A percentile compares a stretch with the other conserved stretches of the same genome.
Conservation (phyloP, 768 basidiomycete species). For the Calocybe indica region DNA sequence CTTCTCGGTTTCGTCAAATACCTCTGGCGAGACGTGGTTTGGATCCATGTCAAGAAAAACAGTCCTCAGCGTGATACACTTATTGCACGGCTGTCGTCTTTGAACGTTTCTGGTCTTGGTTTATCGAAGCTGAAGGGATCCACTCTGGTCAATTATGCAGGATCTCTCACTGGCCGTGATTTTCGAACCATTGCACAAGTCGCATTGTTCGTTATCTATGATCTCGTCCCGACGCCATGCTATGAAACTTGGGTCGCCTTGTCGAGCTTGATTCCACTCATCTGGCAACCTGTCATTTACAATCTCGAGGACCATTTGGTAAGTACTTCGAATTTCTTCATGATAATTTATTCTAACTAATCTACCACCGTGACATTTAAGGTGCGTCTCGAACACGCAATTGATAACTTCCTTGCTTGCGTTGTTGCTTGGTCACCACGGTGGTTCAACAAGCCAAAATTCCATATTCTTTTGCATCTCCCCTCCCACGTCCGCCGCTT, state of each 20-base stretch:
- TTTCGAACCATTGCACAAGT: constrained; percentile 27
- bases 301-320: too few species aligned
- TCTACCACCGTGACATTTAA: constrained; percentile 25
- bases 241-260: constrained; percentile 28
- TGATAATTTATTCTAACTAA: too few species aligned
- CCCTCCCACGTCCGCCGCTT: constrained; percentile 28
- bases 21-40: constrained; percentile 35
- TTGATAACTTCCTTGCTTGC: constrained; percentile 28
- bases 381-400: constrained; percentile 19
- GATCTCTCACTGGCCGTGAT: constrained; percentile 29
- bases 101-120: not conserved
- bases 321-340: too few species aligned
- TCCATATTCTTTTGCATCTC: constrained; percentile 34
- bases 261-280: constrained; percentile 23
- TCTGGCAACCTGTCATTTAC: constrained; percentile 34
- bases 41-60: constrained; percentile 16
- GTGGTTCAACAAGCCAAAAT: constrained; percentile 40
- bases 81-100: not conserved
- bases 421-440: constrained; percentile 19
- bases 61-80: constrained; percentile 12
- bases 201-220: constrained; percentile 30
- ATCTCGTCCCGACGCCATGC: constrained; percentile 19
- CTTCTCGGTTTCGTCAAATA: constrained; percentile 43
- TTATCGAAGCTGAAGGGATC: not conserved
- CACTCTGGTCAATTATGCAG: constrained; percentile 18